These are phyloP conservation scores for Zygosaccharomyces kombuchaensis DNA, from an alignment of 805 yeast genomes.

Conservation along the genomic window DNA sequence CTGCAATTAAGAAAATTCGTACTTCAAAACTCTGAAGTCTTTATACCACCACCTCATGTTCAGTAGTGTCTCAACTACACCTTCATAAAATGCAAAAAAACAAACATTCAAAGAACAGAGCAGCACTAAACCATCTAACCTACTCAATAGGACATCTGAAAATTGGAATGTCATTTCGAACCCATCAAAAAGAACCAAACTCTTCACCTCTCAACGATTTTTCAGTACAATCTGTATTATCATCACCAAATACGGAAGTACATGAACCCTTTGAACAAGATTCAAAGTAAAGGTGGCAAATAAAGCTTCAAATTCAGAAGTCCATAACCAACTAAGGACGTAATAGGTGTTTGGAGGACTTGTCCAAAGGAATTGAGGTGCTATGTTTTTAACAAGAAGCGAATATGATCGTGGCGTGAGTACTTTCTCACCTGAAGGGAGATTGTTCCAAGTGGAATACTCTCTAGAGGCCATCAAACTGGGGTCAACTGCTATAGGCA, in stretches of 20 bases:
- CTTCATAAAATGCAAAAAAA: no score
- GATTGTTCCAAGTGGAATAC: conserved; percentile 96
- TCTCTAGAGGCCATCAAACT: conserved; percentile 94
- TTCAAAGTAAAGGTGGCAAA: conserved; percentile 6
- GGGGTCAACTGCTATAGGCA: conserved; percentile 92
- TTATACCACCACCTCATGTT: no score
- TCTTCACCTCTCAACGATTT: background rate
- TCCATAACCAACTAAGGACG: background rate
- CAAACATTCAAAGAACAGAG: no score
- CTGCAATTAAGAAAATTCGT: no score
- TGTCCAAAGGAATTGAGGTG: conserved; percentile 3
- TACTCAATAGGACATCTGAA: no score
- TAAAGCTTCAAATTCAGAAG: background rate
- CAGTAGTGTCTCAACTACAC: no score
- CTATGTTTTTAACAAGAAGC: conserved; percentile 96
- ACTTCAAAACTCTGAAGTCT: no score
- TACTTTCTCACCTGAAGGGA: conserved; percentile 98
- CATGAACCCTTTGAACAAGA: conserved; percentile 4
- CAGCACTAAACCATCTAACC: no score
- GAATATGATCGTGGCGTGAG: conserved; percentile 99
- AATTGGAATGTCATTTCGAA: no score
- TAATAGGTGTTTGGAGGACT: background rate
- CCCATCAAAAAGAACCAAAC: background rate
- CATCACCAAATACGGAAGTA: conserved; percentile 1
- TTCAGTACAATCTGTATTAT: background rate